Evolutionary conservation across 2,329 filamentous ascomycete species (phyloP).

Genomic region (Stachybotrys echinatus): DNA sequence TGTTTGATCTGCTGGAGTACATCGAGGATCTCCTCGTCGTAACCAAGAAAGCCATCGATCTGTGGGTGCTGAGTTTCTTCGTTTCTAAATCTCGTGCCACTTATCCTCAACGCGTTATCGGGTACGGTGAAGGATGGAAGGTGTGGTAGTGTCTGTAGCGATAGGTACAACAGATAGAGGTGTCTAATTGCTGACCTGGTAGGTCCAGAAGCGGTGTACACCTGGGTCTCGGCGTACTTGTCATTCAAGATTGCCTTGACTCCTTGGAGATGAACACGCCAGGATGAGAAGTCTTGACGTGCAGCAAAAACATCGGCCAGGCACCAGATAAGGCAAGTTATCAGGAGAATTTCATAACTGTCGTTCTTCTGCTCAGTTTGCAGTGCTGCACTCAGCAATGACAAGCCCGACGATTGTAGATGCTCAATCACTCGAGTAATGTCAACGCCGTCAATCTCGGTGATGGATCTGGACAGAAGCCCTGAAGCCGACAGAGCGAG

Average conservation of each 20-base stretch:
- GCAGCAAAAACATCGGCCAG: slow-evolving; percentile 19
- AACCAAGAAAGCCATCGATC: slow-evolving; percentile 22
- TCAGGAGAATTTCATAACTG: slow-evolving; percentile 15
- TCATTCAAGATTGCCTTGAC: slow-evolving; percentile 15
- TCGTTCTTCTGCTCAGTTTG: slow-evolving; percentile 14
- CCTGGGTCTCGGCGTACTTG: slow-evolving; percentile 1
- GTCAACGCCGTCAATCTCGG: slow-evolving; percentile 14
- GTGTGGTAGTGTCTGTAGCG: slow-evolving; percentile 18
- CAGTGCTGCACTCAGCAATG: slow-evolving; percentile 15
- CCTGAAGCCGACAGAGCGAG: slow-evolving; percentile 19
- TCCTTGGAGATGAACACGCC: slow-evolving; percentile 18
- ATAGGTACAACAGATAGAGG: slow-evolving; percentile 19
- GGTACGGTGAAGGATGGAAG: slow-evolving; percentile 6
- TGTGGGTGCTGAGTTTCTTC: background rate
- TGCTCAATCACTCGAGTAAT: slow-evolving; percentile 14
- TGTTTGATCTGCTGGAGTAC: slow-evolving; percentile 16
- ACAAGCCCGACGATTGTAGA: slow-evolving; percentile 15
- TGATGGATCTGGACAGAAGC: slow-evolving; percentile 14
- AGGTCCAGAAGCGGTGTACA: background rate
- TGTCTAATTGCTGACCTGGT: slow-evolving; percentile 16
- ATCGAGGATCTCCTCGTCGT: slow-evolving; percentile 19
- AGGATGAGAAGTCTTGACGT: slow-evolving; percentile 12
- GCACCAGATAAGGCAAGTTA: slow-evolving; percentile 22
- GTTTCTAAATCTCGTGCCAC: background rate
- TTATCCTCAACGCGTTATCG: background rate